Percentiles rank a stretch among this genome's conserved stretches.
These are phyloP conservation scores for Suillus clintonianus DNA, from an alignment of 768 basidiomycete species.

Conservation along the genomic window DNA sequence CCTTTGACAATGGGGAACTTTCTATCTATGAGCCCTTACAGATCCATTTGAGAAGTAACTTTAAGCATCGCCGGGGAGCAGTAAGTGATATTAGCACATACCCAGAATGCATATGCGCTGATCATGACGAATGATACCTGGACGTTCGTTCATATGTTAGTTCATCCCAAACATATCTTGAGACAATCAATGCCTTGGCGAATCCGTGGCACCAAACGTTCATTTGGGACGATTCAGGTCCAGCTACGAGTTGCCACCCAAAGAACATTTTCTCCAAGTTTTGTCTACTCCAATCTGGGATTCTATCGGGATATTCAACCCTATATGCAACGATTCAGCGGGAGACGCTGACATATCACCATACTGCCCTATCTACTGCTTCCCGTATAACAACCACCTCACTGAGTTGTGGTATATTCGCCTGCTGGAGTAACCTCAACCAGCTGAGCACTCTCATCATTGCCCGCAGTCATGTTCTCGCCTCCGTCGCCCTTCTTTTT, in stretches of 20 bases:
- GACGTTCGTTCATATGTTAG: not conserved
- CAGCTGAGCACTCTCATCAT: not conserved
- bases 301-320: not conserved
- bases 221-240: not conserved
- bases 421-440: not conserved
- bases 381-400: not conserved
- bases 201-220: not conserved
- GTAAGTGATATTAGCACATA: not conserved
- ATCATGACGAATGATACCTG: too few species aligned
- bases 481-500: not conserved
- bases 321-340: too few species aligned
- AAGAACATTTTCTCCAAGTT: not conserved
- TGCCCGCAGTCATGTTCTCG: not conserved
- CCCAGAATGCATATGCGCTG: not conserved
- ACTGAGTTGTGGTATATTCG: not conserved
- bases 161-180: not conserved
- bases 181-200: not conserved
- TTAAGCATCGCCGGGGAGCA: not conserved
- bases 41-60: not conserved
- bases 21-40: not conserved
- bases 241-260: not conserved
- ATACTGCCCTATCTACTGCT: not conserved
- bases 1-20: not conserved
- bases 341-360: not conserved
- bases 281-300: not conserved